Base-by-base conservation (phyloP, 306 rosid genomes). In the Potentilla sterilis region DNA sequence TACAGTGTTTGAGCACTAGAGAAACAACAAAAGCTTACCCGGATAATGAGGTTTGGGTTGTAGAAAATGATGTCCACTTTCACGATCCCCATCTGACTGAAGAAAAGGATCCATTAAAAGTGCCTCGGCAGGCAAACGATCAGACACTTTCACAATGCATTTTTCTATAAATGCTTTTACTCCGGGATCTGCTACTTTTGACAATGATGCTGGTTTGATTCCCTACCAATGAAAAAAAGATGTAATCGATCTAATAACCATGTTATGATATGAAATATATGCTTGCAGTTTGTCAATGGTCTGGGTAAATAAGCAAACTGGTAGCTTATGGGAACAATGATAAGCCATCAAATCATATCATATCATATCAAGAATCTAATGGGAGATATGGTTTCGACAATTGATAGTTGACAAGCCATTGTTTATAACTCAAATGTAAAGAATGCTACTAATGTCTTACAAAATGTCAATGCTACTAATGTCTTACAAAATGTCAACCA, bases 61-160 rank as follows among this genome's bases (percentile, higher is more conserved):
- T 69, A 79, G 72, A 81, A 85, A 84, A 77, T 84, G 89, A 70
- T 84, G 75, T 42, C 83, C 44, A 76, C 89, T 88, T 49, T 84
- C 96, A 79, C 46, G 74, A 43, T 85, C 88, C 52, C 67, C 86
- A 70, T 84, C 90, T 43, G 96, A 67, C 61, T 52, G 89, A 79
- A 96, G 98, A 84, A 96, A 96, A 37, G 96, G 92, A 83, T 90
- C 91, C 85, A 84, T 79, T 73, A 96, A 82, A 79, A 96, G 99
- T 61, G 82, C 89, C 87, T 84, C 91, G 18, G 99, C 99, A 74
- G 98, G 42, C 83, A 96, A 83, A 57, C 97, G 91, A 48, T 92
- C 86, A 7, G 98, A 88, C 34, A 77, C 99, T 74, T 87, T 74
- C 55, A 93, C 88, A 43, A 89, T 88, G 83, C 99, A 96, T 80